Evolutionary conservation across 2,329 filamentous ascomycete genomes (phyloP).

Genomic region (Emericellopsis cladophorae): DNA sequence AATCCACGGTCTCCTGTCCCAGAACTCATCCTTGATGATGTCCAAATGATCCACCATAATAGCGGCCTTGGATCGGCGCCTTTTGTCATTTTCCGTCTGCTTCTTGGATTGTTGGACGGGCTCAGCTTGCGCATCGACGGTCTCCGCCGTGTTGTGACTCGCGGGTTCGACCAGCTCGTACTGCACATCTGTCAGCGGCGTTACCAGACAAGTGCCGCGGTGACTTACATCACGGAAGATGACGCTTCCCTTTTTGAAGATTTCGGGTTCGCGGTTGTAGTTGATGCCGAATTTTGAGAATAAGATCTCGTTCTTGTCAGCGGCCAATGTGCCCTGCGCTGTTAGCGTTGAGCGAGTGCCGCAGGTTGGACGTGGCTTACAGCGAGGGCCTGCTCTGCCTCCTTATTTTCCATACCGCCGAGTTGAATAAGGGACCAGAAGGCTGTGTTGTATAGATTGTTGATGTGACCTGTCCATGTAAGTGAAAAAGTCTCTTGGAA

Average conservation of each 20-base stretch:
- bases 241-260: slow-evolving; percentile 88
- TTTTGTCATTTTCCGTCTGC: slow-evolving; percentile 74
- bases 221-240: slow-evolving; percentile 64
- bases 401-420: slow-evolving; percentile 61
- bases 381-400: slow-evolving; percentile 70
- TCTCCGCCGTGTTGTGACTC: slow-evolving; percentile 29
- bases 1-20: slow-evolving; percentile 77
- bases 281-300: slow-evolving; percentile 85
- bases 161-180: slow-evolving; percentile 57
- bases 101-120: slow-evolving; percentile 55
- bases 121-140: slow-evolving; percentile 36
- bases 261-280: slow-evolving; percentile 92
- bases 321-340: slow-evolving; percentile 61
- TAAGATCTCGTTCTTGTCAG: slow-evolving; percentile 92
- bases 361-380: slow-evolving; percentile 26
- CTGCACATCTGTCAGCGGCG: slow-evolving; percentile 21
- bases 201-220: background rate
- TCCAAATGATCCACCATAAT: slow-evolving; percentile 80
- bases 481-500: background rate
- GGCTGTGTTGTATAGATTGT: slow-evolving; percentile 95
- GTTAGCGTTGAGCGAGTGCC: background rate
- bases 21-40: slow-evolving; percentile 92
- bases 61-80: slow-evolving; percentile 65
- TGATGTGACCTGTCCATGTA: slow-evolving; percentile 63
- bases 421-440: slow-evolving; percentile 83